Evolutionary conservation across 805 yeast species (phyloP).

Genomic region (Hanseniaspora nectarophila): DNA sequence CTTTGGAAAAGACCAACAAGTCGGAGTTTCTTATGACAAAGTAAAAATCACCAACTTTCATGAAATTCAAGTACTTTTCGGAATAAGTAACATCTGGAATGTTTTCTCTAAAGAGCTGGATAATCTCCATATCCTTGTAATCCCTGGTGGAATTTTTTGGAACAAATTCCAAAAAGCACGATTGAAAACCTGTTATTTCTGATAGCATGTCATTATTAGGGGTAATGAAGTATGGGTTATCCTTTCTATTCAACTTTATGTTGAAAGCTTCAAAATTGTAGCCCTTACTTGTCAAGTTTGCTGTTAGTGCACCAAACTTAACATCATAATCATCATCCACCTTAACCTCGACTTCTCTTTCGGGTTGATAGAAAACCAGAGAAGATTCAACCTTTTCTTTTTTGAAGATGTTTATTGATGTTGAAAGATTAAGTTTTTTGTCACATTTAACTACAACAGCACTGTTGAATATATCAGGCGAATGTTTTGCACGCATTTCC

Average conservation of each 20-base stretch:
- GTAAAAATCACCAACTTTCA: background rate
- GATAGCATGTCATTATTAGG: background rate
- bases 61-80: background rate
- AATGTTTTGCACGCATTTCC: no score
- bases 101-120: background rate
- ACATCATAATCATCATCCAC: background rate
- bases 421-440: no score
- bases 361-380: no score
- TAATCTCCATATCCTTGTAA: background rate
- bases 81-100: background rate
- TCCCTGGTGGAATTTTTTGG: background rate
- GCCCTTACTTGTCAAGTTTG: background rate
- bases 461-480: no score
- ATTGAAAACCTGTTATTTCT: background rate
- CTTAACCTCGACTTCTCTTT: background rate
- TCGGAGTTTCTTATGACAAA: background rate
- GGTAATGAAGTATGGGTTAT: background rate
- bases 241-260: background rate
- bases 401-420: no score
- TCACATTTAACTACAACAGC: no score
- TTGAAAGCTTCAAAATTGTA: background rate
- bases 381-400: no score
- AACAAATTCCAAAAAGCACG: background rate
- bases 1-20: background rate
- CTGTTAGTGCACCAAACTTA: background rate